Evolutionary conservation across 305 asterid species (phyloP).

Genomic region (Fraxinus sp.): DNA sequence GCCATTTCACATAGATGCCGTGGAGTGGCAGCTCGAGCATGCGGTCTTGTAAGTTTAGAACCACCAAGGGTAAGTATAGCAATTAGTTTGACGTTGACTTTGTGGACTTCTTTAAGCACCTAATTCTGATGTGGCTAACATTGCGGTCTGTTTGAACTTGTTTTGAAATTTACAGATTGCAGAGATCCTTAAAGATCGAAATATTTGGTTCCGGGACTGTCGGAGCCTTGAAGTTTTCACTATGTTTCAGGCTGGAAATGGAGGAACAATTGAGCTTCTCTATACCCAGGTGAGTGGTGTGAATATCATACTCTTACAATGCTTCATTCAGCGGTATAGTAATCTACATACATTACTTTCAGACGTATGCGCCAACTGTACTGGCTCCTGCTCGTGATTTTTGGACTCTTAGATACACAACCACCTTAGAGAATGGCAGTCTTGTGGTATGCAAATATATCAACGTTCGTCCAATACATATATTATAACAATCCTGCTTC

Average conservation of each 20-base stretch:
- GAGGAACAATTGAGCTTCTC: conserved; percentile 85
- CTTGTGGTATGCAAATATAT: conserved; percentile 63
- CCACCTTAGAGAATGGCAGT: conserved; percentile 79
- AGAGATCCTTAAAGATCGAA: conserved; percentile 91
- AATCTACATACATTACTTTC: conserved; percentile 27
- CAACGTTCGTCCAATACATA: background rate
- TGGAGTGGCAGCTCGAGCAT: conserved; percentile 99
- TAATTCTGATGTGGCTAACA: background rate
- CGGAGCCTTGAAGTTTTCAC: conserved; percentile 88
- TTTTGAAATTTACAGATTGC: conserved; percentile 55
- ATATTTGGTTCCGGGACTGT: conserved; percentile 90
- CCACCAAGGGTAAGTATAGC: conserved; percentile 67
- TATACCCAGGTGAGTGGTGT: conserved; percentile 65
- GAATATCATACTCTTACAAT: background rate
- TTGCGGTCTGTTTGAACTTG: background rate
- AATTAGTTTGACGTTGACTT: background rate
- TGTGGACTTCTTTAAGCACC: background rate
- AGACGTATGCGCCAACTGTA: conserved; percentile 88
- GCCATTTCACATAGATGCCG: conserved; percentile 87
- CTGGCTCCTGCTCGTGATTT: conserved; percentile 96
- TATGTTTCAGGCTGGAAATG: conserved; percentile 78
- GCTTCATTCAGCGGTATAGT: background rate
- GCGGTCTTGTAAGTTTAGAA: conserved; percentile 95
- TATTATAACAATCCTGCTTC: background rate
- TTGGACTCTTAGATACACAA: conserved; percentile 95